Evolutionary conservation across 495 filamentous ascomycete genomes (phyloP), one percentile per base, ranked within the genome.

Genomic region (Aspergillus avenaceus): DNA sequence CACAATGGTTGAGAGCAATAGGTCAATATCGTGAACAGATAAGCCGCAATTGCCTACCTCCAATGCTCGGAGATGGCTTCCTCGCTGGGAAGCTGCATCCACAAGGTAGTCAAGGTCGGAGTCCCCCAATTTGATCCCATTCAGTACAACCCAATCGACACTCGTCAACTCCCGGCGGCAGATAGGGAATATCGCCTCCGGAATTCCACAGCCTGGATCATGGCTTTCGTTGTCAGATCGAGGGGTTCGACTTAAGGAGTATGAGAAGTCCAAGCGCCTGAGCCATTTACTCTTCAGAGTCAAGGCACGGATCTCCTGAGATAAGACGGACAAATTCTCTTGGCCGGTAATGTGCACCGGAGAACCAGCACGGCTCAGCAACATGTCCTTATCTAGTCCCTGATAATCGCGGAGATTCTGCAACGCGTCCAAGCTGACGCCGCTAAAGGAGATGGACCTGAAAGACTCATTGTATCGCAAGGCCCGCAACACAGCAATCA

Each of bases 381-480:
- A 72, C 9, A 83, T 79, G 42, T 88, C 80, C 52, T 81, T 75
- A 56, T 91, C 87, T 7, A 62, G 60, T 0, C 86, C 87, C 57
- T 81, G 72, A 4, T 60, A 26, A 63, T 91, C 87, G 41, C 71
- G 65, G 16, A 85, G 55, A 7, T 77, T 76, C 54, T 88, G 84
- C 22, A 91, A 62, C 27, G 66, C 57, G 52, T 90, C 84, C 8
- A 98, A 75, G 51, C 78, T 82, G 41, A 95, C 79, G 23, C 85
- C 82, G 12, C 76, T 70, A 64, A 97, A 96, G 1, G 90, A 96
- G 29, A 98, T 79, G 1, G 88, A 86, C 44, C 77, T 77, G 65
- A 97, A 97, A 12, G 82, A 87, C 62, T 96, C 90, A 58, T 97
- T 97, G 69, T 95, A 98, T 28, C 93, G 81, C 41, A 98, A 70